Base-by-base conservation (phyloP, 257 asterid species). In the Mitragyna speciosa region DNA sequence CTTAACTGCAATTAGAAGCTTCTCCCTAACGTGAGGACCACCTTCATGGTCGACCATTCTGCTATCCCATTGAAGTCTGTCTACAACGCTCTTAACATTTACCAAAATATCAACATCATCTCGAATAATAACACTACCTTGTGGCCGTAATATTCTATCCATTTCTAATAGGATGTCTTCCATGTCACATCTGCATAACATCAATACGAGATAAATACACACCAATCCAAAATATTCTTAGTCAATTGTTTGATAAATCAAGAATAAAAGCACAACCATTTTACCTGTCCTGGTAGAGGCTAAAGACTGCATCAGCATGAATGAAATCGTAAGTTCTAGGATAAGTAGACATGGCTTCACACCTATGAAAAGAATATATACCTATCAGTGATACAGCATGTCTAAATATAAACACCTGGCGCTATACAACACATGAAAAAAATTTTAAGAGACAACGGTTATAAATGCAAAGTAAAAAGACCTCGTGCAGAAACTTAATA, bases 311-410 rank as follows among this genome's bases (percentile, higher is more conserved):
- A 80, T 90, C 86, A 0, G 97, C 95, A 65, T 95, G 99, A 76
- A 95, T 92, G 90, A 95, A 93, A 86, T 95, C 99, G 8, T 93
- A 95, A 8, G 97, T 93, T 86, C 99, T 88, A 28, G 99, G 98
- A 72, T 95, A 95, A 0, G 97, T 93, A 52, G 99, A 95, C 97
- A 95, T 91, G 49, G 99, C 98, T 77, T 95, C 98, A 49, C 97
- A 93, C 99, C 99, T 95, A 56, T 31, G 65, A 49, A 11, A 74
- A 43, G 33, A 43, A 26, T 24, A 54, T 20, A 26, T 24, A 54
- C 15, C 24, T 31, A 48, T 86, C 67, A 64, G 79, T 69, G 2
- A 72, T 33, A 74, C 63, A 66, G 26, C 17, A 70, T 36, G 1
- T 45, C 0, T 16, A 26, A n/a, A 12, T 41, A 6, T 5, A 74